Percentiles rank a stretch among this genome's conserved stretches.
Conservation (phyloP, 768 basidiomycete genomes). For the Hygrophoropsis aurantiaca region DNA sequence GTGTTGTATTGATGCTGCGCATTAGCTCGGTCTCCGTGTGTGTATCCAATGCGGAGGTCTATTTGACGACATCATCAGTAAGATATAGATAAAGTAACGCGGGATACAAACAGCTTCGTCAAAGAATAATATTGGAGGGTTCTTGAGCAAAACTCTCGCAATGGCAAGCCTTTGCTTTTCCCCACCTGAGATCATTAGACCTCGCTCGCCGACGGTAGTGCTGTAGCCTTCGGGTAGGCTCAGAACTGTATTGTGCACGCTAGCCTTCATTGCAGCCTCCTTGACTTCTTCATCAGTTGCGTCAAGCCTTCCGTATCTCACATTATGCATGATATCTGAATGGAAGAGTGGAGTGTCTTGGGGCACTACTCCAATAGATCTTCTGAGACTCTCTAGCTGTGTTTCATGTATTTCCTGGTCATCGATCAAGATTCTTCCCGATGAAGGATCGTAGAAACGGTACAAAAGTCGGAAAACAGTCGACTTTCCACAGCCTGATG, state of each 20-base stretch:
- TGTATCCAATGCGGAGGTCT: constrained; percentile 96
- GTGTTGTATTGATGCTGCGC: constrained; percentile 83
- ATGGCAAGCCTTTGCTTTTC: constrained; percentile 98
- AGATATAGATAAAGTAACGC: constrained; percentile 4
- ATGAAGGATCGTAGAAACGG: constrained; percentile 86
- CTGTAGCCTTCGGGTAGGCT: constrained; percentile 81
- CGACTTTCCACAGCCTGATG: constrained; percentile 96
- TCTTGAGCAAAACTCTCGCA: constrained; percentile 88
- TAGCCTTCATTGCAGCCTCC: constrained; percentile 81
- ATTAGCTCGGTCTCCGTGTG: constrained; percentile 95
- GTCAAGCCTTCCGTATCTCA: constrained; percentile 86
- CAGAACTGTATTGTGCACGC: constrained; percentile 79
- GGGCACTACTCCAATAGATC: constrained; percentile 88
- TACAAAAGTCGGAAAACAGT: constrained; percentile 93
- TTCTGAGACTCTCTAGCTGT: constrained; percentile 69
- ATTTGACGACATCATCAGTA: not conserved
- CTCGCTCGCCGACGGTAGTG: constrained; percentile 94
- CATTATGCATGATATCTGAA: constrained; percentile 91
- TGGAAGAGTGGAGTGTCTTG: constrained; percentile 99
- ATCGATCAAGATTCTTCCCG: constrained; percentile 83
- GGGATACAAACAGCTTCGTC: constrained; percentile 83
- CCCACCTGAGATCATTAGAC: constrained; percentile 97
- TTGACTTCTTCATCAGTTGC: constrained; percentile 90
- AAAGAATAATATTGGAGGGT: constrained; percentile 95
- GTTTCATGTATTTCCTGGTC: constrained; percentile 81